These are phyloP conservation scores for Linderniella brevidens DNA, from an alignment of 257 asterid species.

Conservation along the genomic window DNA sequence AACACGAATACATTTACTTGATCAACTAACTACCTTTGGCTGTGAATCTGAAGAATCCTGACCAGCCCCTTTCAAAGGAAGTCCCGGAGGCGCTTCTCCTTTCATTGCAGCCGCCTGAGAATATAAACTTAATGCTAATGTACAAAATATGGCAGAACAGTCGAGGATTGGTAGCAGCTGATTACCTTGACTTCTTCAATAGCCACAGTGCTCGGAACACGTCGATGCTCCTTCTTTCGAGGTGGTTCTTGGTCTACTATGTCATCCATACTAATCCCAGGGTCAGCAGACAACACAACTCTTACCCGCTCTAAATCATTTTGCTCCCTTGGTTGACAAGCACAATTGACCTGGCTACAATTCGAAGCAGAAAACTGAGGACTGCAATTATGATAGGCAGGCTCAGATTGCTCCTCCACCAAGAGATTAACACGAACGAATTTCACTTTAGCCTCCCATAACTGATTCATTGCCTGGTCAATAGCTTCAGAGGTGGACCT, in stretches of 20 bases:
- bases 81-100: conserved; percentile 99
- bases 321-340: conserved; percentile 25
- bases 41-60: conserved; percentile 93
- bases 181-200: conserved; percentile 94
- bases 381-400: conserved; percentile 2
- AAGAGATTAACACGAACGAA: conserved; percentile 48
- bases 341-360: conserved; percentile 20
- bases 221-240: conserved; percentile 88
- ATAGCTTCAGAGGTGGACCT: conserved; percentile 92
- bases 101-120: conserved; percentile 95
- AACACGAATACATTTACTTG: conserved; percentile 9
- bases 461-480: conserved; percentile 93
- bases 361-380: conserved; percentile 15
- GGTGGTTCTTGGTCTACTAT: conserved; percentile 83
- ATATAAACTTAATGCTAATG: conserved; percentile 4
- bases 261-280: conserved; percentile 95
- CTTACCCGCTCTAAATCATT: conserved; percentile 32
- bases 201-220: conserved; percentile 98
- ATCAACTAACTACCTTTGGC: conserved; percentile 40
- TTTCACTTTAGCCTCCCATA: conserved; percentile 76
- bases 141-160: conserved; percentile 3
- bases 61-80: conserved; percentile 97
- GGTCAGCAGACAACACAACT: conserved; percentile 60
- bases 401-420: conserved; percentile 33
- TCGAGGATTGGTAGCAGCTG: conserved; percentile 7